phyloP scores from a whole-genome alignment of 176 grass and related monocot genomes.

The Oryza rufipogon region DNA sequence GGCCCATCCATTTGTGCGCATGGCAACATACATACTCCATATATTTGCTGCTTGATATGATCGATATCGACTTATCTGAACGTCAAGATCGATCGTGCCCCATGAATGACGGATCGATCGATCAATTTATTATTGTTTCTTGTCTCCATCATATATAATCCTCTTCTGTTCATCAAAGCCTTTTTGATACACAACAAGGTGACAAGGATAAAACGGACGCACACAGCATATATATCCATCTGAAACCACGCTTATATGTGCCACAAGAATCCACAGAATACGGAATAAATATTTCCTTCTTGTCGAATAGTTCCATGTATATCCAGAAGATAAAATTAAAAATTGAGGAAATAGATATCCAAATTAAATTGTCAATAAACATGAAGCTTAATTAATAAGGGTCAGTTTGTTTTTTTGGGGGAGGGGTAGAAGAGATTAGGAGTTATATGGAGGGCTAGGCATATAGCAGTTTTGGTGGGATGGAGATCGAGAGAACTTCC shows the following conservation, averaged over 20 bases:
- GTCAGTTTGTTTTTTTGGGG: too few species aligned
- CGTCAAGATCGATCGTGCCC: background rate
- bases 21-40: background rate
- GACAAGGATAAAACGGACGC: background rate
- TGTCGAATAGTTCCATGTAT: background rate
- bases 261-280: background rate
- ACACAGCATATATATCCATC: too few species aligned
- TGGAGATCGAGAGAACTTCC: too few species aligned
- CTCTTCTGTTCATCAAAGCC: background rate
- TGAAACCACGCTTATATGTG: background rate
- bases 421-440: too few species aligned
- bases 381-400: background rate
- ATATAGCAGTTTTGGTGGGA: too few species aligned
- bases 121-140: background rate
- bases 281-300: background rate
- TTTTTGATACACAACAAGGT: background rate
- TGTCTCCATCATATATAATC: background rate
- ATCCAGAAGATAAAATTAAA: background rate
- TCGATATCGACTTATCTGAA: background rate
- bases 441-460: too few species aligned
- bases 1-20: background rate
- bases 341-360: background rate
- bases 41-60: background rate
- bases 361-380: background rate
- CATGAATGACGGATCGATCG: background rate